A percentile compares a stretch with the other conserved stretches of the same genome.
phyloP scores from a whole-genome alignment of 805 yeast genomes.

The Trichomonascus vanleenenianus region DNA sequence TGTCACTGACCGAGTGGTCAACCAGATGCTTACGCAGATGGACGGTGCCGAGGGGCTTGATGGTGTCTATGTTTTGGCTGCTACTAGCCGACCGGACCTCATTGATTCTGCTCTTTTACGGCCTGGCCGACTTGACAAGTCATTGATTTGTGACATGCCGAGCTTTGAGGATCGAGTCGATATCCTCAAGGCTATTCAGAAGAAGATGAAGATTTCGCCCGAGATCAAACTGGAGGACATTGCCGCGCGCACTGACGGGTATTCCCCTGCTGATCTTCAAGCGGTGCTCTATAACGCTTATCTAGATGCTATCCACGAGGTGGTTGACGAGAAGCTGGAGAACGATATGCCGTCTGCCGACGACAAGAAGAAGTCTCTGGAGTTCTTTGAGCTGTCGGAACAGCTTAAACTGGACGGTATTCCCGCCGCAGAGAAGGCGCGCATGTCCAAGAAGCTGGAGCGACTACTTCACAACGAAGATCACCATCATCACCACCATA shows the following conservation, averaged over 20 bases:
- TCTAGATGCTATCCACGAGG: slow-evolving; percentile 63
- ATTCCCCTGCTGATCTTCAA: slow-evolving; percentile 92
- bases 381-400: slow-evolving; percentile 6
- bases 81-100: slow-evolving; percentile 91
- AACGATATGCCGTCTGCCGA: slow-evolving; percentile 15
- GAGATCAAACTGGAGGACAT: slow-evolving; percentile 46
- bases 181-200: slow-evolving; percentile 47
- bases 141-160: slow-evolving; percentile 88
- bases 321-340: slow-evolving; percentile 29
- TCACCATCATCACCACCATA: slow-evolving; percentile 5
- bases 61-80: slow-evolving; percentile 94
- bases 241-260: slow-evolving; percentile 62
- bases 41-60: slow-evolving; percentile 98
- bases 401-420: background rate
- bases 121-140: slow-evolving; percentile 93
- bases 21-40: slow-evolving; percentile 95
- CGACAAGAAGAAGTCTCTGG: slow-evolving; percentile 9
- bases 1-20: slow-evolving; percentile 94
- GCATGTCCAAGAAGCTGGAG: slow-evolving; percentile 15
- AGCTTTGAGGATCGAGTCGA: slow-evolving; percentile 59
- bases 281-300: slow-evolving; percentile 89
- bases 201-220: slow-evolving; percentile 50
- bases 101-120: slow-evolving; percentile 91
- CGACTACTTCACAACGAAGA: slow-evolving; percentile 1
- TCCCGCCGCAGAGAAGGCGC: slow-evolving; percentile 11